Evolutionary conservation across 164 flowering plant species (phyloP).

Genomic region (Echeveria elegans): DNA sequence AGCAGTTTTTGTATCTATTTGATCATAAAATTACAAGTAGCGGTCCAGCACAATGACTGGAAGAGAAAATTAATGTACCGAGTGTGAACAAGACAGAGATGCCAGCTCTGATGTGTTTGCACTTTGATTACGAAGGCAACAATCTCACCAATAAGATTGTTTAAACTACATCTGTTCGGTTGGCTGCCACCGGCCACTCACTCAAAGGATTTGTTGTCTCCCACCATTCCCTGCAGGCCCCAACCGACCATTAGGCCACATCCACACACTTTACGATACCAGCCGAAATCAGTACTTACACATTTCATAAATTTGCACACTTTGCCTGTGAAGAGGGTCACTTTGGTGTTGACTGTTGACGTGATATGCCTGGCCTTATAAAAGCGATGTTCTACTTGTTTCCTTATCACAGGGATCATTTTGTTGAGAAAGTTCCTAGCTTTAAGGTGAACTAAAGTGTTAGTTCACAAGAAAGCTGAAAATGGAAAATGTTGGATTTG

Average conservation of each 20-base stretch:
- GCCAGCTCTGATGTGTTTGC: background rate
- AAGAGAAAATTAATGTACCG: background rate
- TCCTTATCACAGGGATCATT: background rate
- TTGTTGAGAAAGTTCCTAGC: background rate
- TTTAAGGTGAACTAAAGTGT: background rate
- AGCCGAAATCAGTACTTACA: slow-evolving; percentile 1
- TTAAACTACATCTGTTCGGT: background rate
- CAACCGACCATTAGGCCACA: background rate
- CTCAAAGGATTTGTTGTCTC: background rate
- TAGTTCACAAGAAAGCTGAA: background rate
- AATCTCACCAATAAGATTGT: slow-evolving; percentile 3
- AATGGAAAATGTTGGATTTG: slow-evolving; percentile 14
- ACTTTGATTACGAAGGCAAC: slow-evolving; percentile 1
- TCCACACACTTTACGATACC: background rate
- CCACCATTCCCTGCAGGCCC: background rate
- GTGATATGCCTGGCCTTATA: background rate
- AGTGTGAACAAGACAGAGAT: slow-evolving; percentile 6
- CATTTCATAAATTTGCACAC: background rate
- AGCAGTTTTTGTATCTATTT: background rate
- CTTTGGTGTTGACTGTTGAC: background rate
- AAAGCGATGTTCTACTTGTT: background rate
- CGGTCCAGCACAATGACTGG: background rate
- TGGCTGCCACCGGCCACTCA: slow-evolving; percentile 2
- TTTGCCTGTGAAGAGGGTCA: background rate
- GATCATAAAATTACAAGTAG: background rate